These are phyloP conservation scores for Dioscorea cayenensis DNA, from an alignment of 116 monocot species.

Conservation along the genomic window DNA sequence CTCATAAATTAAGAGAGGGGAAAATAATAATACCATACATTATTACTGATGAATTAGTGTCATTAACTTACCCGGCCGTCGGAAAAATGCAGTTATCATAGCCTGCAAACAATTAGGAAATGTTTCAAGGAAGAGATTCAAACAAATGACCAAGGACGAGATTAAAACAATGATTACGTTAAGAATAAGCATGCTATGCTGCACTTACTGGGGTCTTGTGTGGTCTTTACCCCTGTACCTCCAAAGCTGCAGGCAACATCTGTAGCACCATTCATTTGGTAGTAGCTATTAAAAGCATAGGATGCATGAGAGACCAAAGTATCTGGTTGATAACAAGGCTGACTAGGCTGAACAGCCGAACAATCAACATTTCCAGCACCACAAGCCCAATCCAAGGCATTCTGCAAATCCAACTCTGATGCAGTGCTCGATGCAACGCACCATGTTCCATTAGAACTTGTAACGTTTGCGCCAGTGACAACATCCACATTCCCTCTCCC, in stretches of 20 bases:
- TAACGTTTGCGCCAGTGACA: conserved; percentile 64
- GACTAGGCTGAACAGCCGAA: conserved; percentile 89
- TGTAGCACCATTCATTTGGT: conserved; percentile 79
- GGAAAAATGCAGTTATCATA: conserved; percentile 54
- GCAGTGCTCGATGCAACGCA: conserved; percentile 66
- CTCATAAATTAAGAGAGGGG: background rate
- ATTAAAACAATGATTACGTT: background rate
- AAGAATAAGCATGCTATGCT: background rate
- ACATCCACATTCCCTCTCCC: conserved; percentile 69
- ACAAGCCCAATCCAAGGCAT: conserved; percentile 89
- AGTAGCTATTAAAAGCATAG: conserved; percentile 83
- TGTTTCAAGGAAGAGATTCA: too few species aligned
- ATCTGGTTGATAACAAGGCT: conserved; percentile 92
- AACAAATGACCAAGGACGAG: background rate
- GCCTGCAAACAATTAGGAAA: conserved; percentile 25
- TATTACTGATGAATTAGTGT: too few species aligned
- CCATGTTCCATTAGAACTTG: conserved; percentile 81
- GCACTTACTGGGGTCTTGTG: conserved; percentile 82
- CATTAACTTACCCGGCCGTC: conserved; percentile 35
- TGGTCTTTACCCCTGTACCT: conserved; percentile 60
- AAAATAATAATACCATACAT: background rate
- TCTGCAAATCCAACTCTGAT: conserved; percentile 57
- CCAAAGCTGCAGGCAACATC: conserved; percentile 89
- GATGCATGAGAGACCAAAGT: conserved; percentile 73
- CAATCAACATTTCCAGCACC: conserved; percentile 96